Evolutionary conservation across 805 yeast species (phyloP), one percentile per base, ranked within the genome.

Genomic region (Myxozyma melibiosi): DNA sequence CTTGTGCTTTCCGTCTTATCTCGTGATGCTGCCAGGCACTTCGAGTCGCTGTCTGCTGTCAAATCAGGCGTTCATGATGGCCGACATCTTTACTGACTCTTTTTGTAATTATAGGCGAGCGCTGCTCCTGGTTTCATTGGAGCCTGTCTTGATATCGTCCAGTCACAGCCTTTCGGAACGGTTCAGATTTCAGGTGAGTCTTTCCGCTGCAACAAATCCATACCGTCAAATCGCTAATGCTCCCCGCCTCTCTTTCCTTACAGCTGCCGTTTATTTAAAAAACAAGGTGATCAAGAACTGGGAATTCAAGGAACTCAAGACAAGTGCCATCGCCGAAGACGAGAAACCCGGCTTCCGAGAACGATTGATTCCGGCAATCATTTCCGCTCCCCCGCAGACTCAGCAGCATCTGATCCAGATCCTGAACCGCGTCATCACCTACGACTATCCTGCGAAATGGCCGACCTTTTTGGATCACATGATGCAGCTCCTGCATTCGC

Each of bases 251-350:
- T 7, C 13, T 2, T 27, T 22, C 13, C 22, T 82, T 47, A 88
- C 95, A 11, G 86, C 95, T 1, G 90, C 94, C 0, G 84, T 92
- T 3, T 89, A 83, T 71, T 82, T 90, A 71, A 92, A 92, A 70
- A 91, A 92, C 71, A 78, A 84, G 55, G 78, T 90, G 22, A 74
- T 77, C 14, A 77, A 81, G 35, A 77, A 80, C 50, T 91, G 97
- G 97, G 61, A 67, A 18, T 57, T 67, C 6, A 61, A 62, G 24
- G 65, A 69, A 27, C 76, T 69, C n/a, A 67, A 65, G n/a, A 57
- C 67, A 8, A 48, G 65, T 8, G 67, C 70, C 5, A 82, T 89
- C 11, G 86, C 84, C 62, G 74, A 75, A 3, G 90, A 81, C 58
- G 97, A 92, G 68, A 87, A 84, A 67, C 88, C 88, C 2, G 75